These are phyloP conservation scores for Salvia splendens DNA, from an alignment of 257 asterid genomes.

Conservation along the genomic window DNA sequence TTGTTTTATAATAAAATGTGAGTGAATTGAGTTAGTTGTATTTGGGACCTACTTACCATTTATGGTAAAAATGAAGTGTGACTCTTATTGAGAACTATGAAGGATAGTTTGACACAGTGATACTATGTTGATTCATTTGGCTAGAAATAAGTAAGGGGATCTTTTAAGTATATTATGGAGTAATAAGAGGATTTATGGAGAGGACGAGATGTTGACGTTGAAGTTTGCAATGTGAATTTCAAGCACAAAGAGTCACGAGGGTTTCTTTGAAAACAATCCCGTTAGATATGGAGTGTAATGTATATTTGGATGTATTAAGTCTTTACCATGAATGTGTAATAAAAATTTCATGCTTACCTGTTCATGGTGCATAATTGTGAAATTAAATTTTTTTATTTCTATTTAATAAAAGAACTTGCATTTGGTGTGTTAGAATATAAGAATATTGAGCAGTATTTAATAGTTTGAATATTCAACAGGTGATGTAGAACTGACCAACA, in stretches of 20 bases:
- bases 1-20: too few relatives aligned
- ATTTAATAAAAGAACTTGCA: background rate
- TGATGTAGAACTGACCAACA: slow-evolving; percentile 87
- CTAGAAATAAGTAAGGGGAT: background rate
- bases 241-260: background rate
- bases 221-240: background rate
- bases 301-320: background rate
- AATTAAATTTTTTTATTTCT: background rate
- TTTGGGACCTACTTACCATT: too few relatives aligned
- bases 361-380: background rate
- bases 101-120: background rate
- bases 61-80: too few relatives aligned
- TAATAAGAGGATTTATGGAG: background rate
- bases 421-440: background rate
- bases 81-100: too few relatives aligned
- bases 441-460: slow-evolving; percentile 19
- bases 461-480: slow-evolving; percentile 50
- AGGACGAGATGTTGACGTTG: background rate
- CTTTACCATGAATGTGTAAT: background rate
- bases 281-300: background rate
- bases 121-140: background rate
- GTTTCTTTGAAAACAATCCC: background rate
- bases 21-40: too few relatives aligned
- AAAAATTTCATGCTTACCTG: background rate
- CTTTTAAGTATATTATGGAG: background rate